Conservation (phyloP, 1,139 yeast genomes). For the Nakaseomyces glabratus region DNA sequence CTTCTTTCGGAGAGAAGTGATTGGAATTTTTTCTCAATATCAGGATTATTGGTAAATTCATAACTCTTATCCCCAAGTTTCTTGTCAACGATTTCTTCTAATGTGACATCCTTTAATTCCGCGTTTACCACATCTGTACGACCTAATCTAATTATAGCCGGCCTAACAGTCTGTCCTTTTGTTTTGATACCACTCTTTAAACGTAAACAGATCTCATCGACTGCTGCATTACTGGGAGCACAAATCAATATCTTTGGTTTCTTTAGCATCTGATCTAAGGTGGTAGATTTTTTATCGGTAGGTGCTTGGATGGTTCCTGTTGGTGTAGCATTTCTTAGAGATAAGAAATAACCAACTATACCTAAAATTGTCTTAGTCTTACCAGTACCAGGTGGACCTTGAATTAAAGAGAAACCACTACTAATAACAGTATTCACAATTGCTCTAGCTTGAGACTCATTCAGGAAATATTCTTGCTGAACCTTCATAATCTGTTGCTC, state of each 20-base stretch:
- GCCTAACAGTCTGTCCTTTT: conserved; percentile 41
- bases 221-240: conserved; percentile 99
- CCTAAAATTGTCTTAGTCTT: conserved; percentile 95
- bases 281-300: conserved; percentile 11
- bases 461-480: conserved; percentile 48
- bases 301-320: conserved; percentile 22
- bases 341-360: conserved; percentile 69
- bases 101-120: conserved; percentile 70
- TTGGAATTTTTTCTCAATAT: conserved; percentile 27
- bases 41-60: conserved; percentile 31
- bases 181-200: conserved; percentile 62
- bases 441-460: conserved; percentile 85
- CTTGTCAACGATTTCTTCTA: conserved; percentile 79
- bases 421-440: conserved; percentile 61
- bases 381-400: conserved; percentile 99
- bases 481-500: conserved; percentile 36
- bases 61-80: conserved; percentile 42
- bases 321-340: conserved; percentile 31
- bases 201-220: conserved; percentile 89
- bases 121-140: conserved; percentile 81
- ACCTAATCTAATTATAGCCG: conserved; percentile 82
- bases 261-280: conserved; percentile 24
- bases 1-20: conserved; percentile 24
- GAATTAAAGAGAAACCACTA: conserved; percentile 80
- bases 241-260: conserved; percentile 66